Conservation (phyloP, 352 stramenopile species). For the Pythium utonaiense region DNA sequence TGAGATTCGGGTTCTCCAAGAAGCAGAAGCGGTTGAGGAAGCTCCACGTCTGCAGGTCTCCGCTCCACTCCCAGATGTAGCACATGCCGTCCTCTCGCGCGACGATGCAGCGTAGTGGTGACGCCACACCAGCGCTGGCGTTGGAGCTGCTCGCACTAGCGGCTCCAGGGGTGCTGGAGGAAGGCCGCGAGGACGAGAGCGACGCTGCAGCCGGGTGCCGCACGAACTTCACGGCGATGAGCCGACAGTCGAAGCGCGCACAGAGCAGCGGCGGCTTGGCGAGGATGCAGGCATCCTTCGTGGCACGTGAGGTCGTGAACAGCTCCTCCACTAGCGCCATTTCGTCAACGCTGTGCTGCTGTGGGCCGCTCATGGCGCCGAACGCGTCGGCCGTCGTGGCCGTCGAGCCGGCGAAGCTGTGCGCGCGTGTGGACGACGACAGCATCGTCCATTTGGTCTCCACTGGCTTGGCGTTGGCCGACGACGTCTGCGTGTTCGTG, state of each 20-base stretch:
- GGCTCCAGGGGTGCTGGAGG: conserved; percentile 14
- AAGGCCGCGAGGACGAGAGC: not conserved
- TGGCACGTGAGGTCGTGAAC: conserved; percentile 39
- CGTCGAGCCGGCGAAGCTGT: conserved; percentile 23
- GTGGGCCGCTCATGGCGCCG: conserved; percentile 6
- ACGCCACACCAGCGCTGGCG: conserved; percentile 12
- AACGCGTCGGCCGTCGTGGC: conserved; percentile 8
- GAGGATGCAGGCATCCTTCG: conserved; percentile 62
- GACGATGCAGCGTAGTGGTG: conserved; percentile 62
- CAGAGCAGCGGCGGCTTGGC: conserved; percentile 68
- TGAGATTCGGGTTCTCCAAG: conserved; percentile 77
- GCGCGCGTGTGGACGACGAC: conserved; percentile 18
- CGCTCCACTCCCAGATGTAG: conserved; percentile 84
- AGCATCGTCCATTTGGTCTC: conserved; percentile 32
- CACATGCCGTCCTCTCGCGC: conserved; percentile 74
- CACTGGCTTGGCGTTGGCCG: not conserved
- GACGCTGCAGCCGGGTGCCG: conserved; percentile 3
- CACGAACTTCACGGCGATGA: conserved; percentile 64
- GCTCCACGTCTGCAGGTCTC: conserved; percentile 72
- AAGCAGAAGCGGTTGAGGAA: conserved; percentile 84
- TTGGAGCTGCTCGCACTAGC: conserved; percentile 5
- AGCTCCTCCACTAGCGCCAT: conserved; percentile 70
- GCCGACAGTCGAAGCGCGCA: conserved; percentile 65
- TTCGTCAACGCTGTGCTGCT: conserved; percentile 52
- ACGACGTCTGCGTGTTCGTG: not conserved